phyloP scores from a whole-genome alignment of 2,329 filamentous ascomycete genomes.

The Cephalotrichum gorgonifer region DNA sequence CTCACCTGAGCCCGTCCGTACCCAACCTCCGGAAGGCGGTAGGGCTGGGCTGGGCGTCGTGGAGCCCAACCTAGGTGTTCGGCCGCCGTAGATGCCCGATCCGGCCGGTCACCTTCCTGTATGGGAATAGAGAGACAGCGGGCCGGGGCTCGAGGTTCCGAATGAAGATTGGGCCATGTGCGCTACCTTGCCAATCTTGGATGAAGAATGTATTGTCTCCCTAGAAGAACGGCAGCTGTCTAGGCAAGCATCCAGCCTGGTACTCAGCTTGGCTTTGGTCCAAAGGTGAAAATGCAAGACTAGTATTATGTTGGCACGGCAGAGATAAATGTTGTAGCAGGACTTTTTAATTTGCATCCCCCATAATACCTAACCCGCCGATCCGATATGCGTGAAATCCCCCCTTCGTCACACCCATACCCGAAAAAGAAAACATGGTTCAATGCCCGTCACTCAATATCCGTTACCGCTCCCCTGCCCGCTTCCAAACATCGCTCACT shows the following conservation, averaged over 20 bases:
- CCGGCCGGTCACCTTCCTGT: neutral
- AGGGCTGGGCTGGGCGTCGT: neutral
- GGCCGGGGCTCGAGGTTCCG: neutral
- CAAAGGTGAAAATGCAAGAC: too few species aligned
- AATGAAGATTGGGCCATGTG: neutral
- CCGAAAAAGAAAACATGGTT: neutral
- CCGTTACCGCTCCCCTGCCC: constrained; percentile 16
- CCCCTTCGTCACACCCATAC: neutral
- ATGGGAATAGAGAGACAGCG: neutral
- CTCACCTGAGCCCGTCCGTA: neutral
- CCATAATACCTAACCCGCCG: neutral
- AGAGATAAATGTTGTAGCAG: too few species aligned
- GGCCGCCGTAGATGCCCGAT: neutral
- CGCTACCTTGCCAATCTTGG: too few species aligned
- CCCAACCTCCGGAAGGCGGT: neutral
- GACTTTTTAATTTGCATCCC: too few species aligned
- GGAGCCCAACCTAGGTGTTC: neutral
- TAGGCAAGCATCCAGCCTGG: too few species aligned
- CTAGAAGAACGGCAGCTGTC: too few species aligned
- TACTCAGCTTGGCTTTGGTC: too few species aligned
- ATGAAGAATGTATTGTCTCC: too few species aligned
- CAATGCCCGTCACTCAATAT: constrained; percentile 10
- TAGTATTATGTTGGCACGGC: too few species aligned
- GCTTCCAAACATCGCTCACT: neutral
- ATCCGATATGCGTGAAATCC: neutral